Conservation (phyloP, 176 grass and related monocot genomes). For the Musa troglodytarum region DNA sequence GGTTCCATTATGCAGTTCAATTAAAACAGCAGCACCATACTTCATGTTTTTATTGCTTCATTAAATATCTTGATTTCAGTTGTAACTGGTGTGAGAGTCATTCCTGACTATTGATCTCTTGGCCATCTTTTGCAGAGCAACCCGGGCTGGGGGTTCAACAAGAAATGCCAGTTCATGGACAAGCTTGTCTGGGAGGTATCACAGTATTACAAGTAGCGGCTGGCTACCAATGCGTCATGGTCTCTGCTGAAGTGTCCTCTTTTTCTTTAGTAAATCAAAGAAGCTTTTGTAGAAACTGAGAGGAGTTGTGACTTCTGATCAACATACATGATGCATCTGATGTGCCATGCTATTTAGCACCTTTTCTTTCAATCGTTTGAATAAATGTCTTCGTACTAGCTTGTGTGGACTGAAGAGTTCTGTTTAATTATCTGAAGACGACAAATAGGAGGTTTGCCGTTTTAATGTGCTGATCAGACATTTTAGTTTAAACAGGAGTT, state of each 20-base stretch:
- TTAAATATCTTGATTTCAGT: not conserved
- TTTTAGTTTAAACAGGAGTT: no score
- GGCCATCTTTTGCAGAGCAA: constrained; percentile 82
- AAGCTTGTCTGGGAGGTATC: constrained; percentile 73
- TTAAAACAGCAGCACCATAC: not conserved
- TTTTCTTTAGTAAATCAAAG: not conserved
- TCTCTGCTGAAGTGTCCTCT: not conserved
- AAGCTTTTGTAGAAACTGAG: no score
- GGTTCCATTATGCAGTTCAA: no score
- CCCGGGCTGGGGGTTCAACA: constrained; percentile 72
- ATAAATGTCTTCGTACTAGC: no score
- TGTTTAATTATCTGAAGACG: no score
- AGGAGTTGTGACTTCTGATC: no score
- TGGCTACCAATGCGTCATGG: not conserved
- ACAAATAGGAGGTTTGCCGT: no score
- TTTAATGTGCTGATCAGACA: no score
- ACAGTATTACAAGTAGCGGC: constrained; percentile 53
- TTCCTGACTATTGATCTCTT: constrained; percentile 19
- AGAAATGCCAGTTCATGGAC: constrained; percentile 92
- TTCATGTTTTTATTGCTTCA: not conserved
- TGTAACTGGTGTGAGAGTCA: constrained; percentile 39
- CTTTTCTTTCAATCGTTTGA: no score
- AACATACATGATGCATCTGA: no score
- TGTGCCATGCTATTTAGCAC: no score
- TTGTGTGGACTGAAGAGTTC: no score